Evolutionary conservation across 352 stramenopile species (phyloP), one percentile per base, ranked within the genome.

Genomic region (Pythium biforme): DNA sequence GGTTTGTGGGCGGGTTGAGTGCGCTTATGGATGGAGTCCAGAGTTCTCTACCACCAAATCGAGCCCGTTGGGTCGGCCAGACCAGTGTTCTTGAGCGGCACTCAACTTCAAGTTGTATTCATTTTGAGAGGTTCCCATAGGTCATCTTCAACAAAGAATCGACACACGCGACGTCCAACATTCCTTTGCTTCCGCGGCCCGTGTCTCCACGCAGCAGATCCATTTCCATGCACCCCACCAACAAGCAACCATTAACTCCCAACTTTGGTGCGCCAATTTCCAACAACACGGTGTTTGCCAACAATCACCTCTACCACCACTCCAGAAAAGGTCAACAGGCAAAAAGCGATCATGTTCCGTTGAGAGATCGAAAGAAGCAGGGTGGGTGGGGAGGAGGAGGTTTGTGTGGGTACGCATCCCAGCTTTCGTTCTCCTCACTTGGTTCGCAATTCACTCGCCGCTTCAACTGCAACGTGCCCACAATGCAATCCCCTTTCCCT

Each of bases 81-180:
- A 40, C 26, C 12, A 14, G 6, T 25, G 25, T 33, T 55, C 15
- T 48, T 34, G 31, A n/a, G 19, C 19, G 14, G 2, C 27, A 20
- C 50, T 55, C 54, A 79, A 81, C 75, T 83, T 83, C 73, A 81
- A 81, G 40, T 51, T 62, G 59, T 70, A 85, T 81, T 31, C 70
- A 59, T 17, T 85, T 58, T 76, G 51, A 53, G 45, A 77, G 74
- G 74, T 67, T 45, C 26, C 22, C 4, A 5, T 8, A 5, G 20
- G 29, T 26, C 29, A 54, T 23, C 72, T 82, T 82, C 74, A 82
- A 81, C 70, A 73, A 66, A 62, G 70, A 76, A 73, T 67, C 64
- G 73, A 64, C 67, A 73, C 70, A 54, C 53, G 59, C 49, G 59
- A 60, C 60, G 59, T 40, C 54, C 46, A 53, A 43, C 59, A 47